These are phyloP conservation scores for Nicotiana benthamiana DNA, from an alignment of 257 asterid genomes.

Conservation along the genomic window DNA sequence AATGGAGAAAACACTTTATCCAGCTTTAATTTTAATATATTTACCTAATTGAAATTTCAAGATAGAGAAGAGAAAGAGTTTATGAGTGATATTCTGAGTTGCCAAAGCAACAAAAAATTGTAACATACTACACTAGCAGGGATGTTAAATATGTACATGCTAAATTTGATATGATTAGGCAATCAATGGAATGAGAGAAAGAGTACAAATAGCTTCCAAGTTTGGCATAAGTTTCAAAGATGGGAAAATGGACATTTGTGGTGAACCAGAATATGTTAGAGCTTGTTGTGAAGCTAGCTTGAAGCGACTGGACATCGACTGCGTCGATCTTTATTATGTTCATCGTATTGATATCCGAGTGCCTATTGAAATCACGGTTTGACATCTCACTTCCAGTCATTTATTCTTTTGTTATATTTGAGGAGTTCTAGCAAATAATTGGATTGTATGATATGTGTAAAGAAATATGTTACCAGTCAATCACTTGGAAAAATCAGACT, in stretches of 20 bases:
- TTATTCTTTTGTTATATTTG: not conserved
- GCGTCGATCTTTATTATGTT: slow-evolving; percentile 28
- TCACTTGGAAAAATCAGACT: not conserved
- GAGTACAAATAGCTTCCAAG: slow-evolving; percentile 24
- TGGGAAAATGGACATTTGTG: slow-evolving; percentile 16
- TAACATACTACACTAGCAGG: not conserved
- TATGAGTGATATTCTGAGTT: too few species aligned
- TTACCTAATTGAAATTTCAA: not conserved
- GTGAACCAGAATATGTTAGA: slow-evolving; percentile 32
- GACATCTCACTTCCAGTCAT: not conserved
- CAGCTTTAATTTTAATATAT: not conserved
- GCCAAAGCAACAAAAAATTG: too few species aligned
- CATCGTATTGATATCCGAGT: slow-evolving; percentile 29
- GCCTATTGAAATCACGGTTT: slow-evolving; percentile 43
- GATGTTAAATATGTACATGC: not conserved
- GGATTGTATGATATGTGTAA: not conserved
- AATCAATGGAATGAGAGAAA: slow-evolving; percentile 21
- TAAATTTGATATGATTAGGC: slow-evolving; percentile 14
- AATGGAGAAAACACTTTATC: not conserved
- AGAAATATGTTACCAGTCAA: not conserved
- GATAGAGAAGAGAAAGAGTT: too few species aligned
- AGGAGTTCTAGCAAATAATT: not conserved
- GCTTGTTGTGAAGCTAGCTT: slow-evolving; percentile 33
- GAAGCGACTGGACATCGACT: slow-evolving; percentile 22
- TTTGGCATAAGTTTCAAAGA: not conserved